Conservation (phyloP, 108 stramenopile genomes). For the Epithemia pelagica region DNA sequence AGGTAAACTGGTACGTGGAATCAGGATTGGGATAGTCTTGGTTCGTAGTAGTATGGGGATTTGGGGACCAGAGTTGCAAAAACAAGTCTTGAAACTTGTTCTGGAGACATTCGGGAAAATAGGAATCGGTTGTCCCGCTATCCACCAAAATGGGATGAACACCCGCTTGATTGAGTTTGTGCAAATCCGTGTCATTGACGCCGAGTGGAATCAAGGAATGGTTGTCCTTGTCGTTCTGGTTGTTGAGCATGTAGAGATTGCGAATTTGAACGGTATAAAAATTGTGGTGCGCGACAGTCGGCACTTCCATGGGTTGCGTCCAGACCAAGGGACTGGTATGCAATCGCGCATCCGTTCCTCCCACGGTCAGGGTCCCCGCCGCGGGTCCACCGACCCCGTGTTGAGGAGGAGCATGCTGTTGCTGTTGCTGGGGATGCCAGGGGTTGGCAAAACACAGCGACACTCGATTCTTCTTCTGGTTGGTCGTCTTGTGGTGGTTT, state of each 20-base stretch:
- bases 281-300: background rate
- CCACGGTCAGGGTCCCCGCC: conserved; percentile 75
- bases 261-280: conserved; percentile 58
- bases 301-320: conserved; percentile 13
- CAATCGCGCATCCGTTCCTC: conserved; percentile 75
- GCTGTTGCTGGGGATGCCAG: conserved; percentile 20
- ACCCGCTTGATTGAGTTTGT: conserved; percentile 31
- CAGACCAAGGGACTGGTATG: conserved; percentile 79
- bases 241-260: conserved; percentile 51
- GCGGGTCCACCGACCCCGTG: conserved; percentile 37
- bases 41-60: too few relatives aligned
- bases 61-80: conserved; percentile 31
- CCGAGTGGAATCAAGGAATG: conserved; percentile 11
- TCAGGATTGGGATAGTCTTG: too few relatives aligned
- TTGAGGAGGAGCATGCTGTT: too few relatives aligned
- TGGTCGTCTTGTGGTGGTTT: conserved; percentile 42
- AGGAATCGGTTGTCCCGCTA: conserved; percentile 84
- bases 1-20: too few relatives aligned
- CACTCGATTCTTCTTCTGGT: conserved; percentile 40
- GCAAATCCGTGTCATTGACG: background rate
- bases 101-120: conserved; percentile 32
- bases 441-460: conserved; percentile 55
- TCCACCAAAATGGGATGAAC: conserved; percentile 86
- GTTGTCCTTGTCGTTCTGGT: conserved; percentile 28
- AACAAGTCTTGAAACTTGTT: conserved; percentile 14